Evolutionary conservation across 2,329 filamentous ascomycete species (phyloP).

Genomic region (Bipolaris bicolor): DNA sequence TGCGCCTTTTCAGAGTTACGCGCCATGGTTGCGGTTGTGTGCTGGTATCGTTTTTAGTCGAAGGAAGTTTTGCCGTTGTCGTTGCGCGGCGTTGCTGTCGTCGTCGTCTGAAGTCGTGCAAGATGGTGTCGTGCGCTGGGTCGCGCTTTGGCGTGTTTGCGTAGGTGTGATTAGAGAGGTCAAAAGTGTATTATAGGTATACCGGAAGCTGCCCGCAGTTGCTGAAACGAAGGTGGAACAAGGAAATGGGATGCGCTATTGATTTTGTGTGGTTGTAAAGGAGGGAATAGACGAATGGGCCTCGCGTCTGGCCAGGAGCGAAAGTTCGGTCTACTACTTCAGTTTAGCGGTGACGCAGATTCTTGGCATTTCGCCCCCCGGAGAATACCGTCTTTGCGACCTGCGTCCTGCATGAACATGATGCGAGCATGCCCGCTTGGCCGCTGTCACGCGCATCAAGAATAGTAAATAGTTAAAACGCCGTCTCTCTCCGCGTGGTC

Average conservation of each 20-base stretch:
- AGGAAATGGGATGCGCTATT: constrained; percentile 18
- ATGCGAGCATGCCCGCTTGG: constrained; percentile 12
- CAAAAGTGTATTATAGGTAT: constrained; percentile 22
- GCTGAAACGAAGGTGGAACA: constrained; percentile 22
- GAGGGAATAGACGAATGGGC: constrained; percentile 11
- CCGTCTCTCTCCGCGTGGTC: not conserved
- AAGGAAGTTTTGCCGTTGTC: not conserved
- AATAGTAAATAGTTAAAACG: too few relatives aligned
- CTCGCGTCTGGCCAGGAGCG: constrained; percentile 37
- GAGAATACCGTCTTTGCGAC: constrained; percentile 1
- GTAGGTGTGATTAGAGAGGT: constrained; percentile 13
- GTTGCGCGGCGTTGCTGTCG: constrained; percentile 4
- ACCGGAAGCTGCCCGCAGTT: constrained; percentile 38
- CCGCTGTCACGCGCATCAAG: not conserved
- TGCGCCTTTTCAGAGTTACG: constrained; percentile 98
- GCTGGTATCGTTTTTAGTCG: not conserved
- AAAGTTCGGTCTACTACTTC: constrained; percentile 40
- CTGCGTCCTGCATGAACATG: constrained; percentile 13
- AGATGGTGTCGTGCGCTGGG: constrained; percentile 13
- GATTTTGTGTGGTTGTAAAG: constrained; percentile 20
- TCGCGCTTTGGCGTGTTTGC: constrained; percentile 10
- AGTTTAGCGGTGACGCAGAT: constrained; percentile 31
- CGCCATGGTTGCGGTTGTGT: constrained; percentile 60
- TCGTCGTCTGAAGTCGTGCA: not conserved
- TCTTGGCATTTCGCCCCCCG: constrained; percentile 26